Percentiles rank a stretch among this genome's conserved stretches.
Conservation (phyloP, 805 yeast species). For the Kodamaea sagamina region DNA sequence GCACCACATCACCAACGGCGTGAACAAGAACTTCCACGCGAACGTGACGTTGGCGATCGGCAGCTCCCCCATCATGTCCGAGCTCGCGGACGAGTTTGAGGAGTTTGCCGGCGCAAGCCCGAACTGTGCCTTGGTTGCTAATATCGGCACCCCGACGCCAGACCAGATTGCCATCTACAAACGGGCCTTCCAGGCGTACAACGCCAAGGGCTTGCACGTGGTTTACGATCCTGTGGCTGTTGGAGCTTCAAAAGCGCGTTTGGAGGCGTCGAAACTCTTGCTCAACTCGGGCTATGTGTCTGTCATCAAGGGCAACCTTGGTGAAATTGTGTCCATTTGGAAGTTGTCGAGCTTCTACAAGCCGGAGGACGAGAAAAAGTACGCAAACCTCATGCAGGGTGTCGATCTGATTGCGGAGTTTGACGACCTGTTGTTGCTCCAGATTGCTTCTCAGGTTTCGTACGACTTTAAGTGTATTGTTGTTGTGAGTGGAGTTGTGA, state of each 20-base stretch:
- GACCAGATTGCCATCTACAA: conserved; percentile 44
- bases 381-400: conserved; percentile 57
- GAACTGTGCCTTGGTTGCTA: conserved; percentile 58
- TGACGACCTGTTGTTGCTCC: conserved; percentile 25
- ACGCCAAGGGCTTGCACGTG: conserved; percentile 56
- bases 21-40: conserved; percentile 87
- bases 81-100: conserved; percentile 61
- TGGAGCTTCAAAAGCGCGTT: conserved; percentile 72
- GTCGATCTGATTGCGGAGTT: conserved; percentile 55
- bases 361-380: conserved; percentile 3
- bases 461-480: conserved; percentile 55
- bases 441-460: conserved; percentile 53
- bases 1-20: conserved; percentile 86
- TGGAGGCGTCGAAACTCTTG: conserved; percentile 46
- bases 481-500: conserved; percentile 63
- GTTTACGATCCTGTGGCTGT: conserved; percentile 93
- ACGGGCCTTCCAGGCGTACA: conserved; percentile 60
- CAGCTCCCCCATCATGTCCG: conserved; percentile 89
- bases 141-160: conserved; percentile 71
- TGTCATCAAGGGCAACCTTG: conserved; percentile 82
- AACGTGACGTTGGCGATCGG: conserved; percentile 82
- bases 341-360: conserved; percentile 28
- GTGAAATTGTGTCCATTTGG: conserved; percentile 73
- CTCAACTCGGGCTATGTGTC: conserved; percentile 58
- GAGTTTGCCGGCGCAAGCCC: conserved; percentile 60